Base-by-base conservation (phyloP, 1,139 yeast genomes). In the Scheffersomyces illinoinensis region DNA sequence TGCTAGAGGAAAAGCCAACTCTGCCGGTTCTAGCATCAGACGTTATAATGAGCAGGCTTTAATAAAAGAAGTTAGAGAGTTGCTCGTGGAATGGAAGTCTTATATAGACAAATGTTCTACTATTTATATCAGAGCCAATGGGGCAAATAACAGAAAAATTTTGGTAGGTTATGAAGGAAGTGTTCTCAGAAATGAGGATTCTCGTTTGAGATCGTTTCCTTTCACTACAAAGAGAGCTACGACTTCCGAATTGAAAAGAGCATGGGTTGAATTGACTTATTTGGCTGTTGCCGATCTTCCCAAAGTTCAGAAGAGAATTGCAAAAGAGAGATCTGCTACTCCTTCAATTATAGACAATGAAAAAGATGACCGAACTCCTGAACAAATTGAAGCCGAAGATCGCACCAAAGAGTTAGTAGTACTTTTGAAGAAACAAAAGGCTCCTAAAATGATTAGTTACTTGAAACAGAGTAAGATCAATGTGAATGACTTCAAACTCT, bases 191-290 rank as follows among this genome's bases (percentile, higher is more conserved):
- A 75, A 69, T 53, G 77, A 77, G 54, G 96, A 91, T 69, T 64
- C 75, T 1, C 80, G 97, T 62, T 73, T 93, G 4, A 84, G 84
- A 62, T 76, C 80, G 7, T 86, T 95, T 70, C 99, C 99, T 1
- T 92, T 95, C 73, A 89, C 97, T 0, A 95, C 99, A 0, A 85
- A 86, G 58, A 82, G 98, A 65, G 97, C 99, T 0, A 93, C 98
- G 0, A 82, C 90, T 0, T 77, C 86, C 2, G 99, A 93, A 70
- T 75, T 96, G 65, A 91, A 88, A 68, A 83, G 88, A 54, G 92
- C 96, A 0, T 95, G 99, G 98, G 82, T 85, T 33, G 88, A 89
- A 64, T 77, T 95, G 59, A 79, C 93, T 0, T 87, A 90, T 64
- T 76, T 90, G 63, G 76, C 79, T 52, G 70, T 85, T 0, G 75